These are phyloP conservation scores for Exophiala alcalophila DNA, from an alignment of 2,329 filamentous ascomycete species.

Conservation along the genomic window DNA sequence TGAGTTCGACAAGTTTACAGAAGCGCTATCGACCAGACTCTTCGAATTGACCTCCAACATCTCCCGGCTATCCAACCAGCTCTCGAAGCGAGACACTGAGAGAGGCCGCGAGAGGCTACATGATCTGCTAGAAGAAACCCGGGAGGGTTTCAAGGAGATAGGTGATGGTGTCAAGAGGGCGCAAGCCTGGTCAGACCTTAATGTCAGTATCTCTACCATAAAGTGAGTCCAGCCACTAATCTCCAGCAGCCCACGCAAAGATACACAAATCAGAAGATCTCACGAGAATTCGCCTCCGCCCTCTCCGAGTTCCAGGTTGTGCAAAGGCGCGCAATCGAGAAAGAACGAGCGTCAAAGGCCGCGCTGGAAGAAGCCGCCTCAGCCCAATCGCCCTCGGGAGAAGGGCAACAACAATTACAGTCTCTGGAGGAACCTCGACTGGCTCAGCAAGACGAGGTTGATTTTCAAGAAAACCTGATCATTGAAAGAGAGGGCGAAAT, in stretches of 20 bases:
- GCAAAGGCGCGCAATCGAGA: conserved; percentile 87
- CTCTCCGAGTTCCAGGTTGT: conserved; percentile 88
- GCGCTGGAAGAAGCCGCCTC: conserved; percentile 60
- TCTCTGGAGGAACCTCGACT: conserved; percentile 75
- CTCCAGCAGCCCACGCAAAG: conserved; percentile 76
- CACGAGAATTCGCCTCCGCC: conserved; percentile 84
- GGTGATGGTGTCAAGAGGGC: conserved; percentile 93
- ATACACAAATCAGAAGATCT: conserved; percentile 93
- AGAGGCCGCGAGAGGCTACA: conserved; percentile 87
- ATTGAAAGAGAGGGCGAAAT: conserved; percentile 96
- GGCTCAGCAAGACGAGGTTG: conserved; percentile 88
- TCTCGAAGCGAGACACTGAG: conserved; percentile 85
- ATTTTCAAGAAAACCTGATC: conserved; percentile 95
- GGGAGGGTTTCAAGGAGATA: conserved; percentile 82
- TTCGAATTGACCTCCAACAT: conserved; percentile 89
- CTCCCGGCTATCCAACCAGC: conserved; percentile 76
- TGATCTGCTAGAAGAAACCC: conserved; percentile 80
- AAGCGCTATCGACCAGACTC: conserved; percentile 79
- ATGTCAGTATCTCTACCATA: conserved; percentile 51
- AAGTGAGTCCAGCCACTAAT: conserved; percentile 11
- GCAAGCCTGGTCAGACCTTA: conserved; percentile 79
- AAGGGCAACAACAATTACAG: conserved; percentile 62
- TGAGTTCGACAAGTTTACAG: conserved; percentile 79
- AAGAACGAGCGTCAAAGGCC: conserved; percentile 81
- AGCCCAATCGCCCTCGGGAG: conserved; percentile 34